phyloP scores from a whole-genome alignment of 306 rosid genomes.

The Crotalaria pallida region DNA sequence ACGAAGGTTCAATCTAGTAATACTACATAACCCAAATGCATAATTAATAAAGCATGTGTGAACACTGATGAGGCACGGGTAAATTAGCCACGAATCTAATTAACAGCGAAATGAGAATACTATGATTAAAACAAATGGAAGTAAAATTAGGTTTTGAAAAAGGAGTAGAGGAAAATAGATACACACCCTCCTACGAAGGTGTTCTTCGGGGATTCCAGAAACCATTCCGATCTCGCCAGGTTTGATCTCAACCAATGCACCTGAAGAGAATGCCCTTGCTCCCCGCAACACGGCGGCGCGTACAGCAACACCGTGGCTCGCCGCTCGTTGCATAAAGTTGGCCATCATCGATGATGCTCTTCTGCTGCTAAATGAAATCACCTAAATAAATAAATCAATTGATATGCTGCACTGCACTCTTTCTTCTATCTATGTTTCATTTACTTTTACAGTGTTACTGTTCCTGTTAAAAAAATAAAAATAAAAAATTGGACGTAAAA shows the following conservation, averaged over 20 bases:
- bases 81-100: neutral
- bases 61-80: neutral
- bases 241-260: slow-evolving; percentile 60
- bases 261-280: slow-evolving; percentile 41
- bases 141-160: neutral
- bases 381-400: too few species aligned
- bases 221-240: slow-evolving; percentile 91
- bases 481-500: too few species aligned
- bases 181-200: slow-evolving; percentile 75
- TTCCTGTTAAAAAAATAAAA: too few species aligned
- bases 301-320: slow-evolving; percentile 42
- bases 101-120: neutral
- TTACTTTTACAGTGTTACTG: too few species aligned
- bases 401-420: too few species aligned
- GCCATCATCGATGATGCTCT: slow-evolving; percentile 51
- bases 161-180: too few species aligned
- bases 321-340: slow-evolving; percentile 52
- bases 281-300: slow-evolving; percentile 39
- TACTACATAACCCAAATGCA: neutral
- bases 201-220: slow-evolving; percentile 91
- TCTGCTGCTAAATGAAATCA: neutral
- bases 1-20: neutral
- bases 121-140: neutral
- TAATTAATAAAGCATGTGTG: neutral
- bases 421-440: too few species aligned